These are phyloP conservation scores for Lycium barbarum DNA, from an alignment of 257 asterid genomes.

Conservation along the genomic window DNA sequence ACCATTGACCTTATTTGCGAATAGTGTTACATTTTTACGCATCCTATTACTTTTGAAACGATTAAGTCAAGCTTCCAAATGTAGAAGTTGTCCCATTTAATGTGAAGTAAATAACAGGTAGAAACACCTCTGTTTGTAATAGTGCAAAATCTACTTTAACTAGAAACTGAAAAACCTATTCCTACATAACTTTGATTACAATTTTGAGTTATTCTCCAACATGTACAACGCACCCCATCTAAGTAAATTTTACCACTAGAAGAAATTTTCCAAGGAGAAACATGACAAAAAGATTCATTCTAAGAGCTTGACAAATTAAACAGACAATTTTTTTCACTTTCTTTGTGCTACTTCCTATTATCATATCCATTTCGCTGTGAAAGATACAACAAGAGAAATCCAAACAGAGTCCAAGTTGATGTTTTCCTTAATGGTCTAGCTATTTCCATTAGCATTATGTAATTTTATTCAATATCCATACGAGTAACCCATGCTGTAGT, in stretches of 20 bases:
- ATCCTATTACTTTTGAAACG: neutral
- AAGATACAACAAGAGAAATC: neutral
- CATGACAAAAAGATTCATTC: neutral
- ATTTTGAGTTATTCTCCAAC: too few species aligned
- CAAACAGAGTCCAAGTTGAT: neutral
- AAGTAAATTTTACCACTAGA: too few species aligned
- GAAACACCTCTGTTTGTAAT: too few species aligned
- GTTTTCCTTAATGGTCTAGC: neutral
- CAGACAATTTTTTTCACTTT: neutral
- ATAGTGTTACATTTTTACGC: too few species aligned
- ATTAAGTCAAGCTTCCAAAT: too few species aligned
- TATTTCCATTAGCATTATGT: neutral
- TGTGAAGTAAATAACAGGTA: too few species aligned
- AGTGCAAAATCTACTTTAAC: too few species aligned
- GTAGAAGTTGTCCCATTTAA: too few species aligned
- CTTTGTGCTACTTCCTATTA: neutral
- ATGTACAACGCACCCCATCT: too few species aligned
- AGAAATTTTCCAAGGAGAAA: neutral
- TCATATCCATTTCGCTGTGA: neutral
- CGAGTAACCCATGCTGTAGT: slow-evolving; percentile 69
- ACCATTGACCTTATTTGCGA: neutral
- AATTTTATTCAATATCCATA: slow-evolving; percentile 53
- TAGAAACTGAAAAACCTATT: too few species aligned
- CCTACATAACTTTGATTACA: too few species aligned
- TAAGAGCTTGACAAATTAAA: slow-evolving; percentile 3